Conservation (phyloP, 208 protist species). For the Porcisia deanei region DNA sequence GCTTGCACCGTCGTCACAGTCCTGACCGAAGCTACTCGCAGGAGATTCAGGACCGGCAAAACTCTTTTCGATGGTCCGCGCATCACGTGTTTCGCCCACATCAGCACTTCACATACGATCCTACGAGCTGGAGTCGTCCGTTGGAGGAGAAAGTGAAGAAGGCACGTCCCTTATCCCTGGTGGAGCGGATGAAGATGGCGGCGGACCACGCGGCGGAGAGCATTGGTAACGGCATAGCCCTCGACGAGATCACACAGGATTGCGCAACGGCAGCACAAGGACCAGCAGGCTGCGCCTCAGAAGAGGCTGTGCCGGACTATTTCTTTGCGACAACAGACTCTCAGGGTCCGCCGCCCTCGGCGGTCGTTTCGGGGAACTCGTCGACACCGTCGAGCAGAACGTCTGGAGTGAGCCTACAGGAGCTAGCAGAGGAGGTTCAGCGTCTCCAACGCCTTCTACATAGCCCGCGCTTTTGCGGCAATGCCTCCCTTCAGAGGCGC, state of each 20-base stretch:
- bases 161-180: constrained; percentile 31
- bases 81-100: constrained; percentile 76
- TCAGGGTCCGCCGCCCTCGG: too few relatives aligned
- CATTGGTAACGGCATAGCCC: constrained; percentile 2
- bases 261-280: neutral
- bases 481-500: constrained; percentile 24
- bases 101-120: constrained; percentile 87
- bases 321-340: constrained; percentile 10
- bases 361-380: neutral
- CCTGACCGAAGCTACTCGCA: constrained; percentile 71
- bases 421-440: constrained; percentile 42
- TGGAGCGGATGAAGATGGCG: constrained; percentile 47
- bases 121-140: constrained; percentile 64
- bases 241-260: neutral
- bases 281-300: neutral
- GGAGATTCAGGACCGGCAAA: constrained; percentile 74
- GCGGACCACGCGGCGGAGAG: constrained; percentile 44
- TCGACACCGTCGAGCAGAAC: neutral
- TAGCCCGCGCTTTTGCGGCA: constrained; percentile 36
- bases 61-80: constrained; percentile 61
- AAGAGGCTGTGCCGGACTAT: constrained; percentile 5
- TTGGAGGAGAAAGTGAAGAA: constrained; percentile 55
- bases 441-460: constrained; percentile 31
- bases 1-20: constrained; percentile 34
- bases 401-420: constrained; percentile 37